These are phyloP conservation scores for Sphagnum contortum DNA, from an alignment of 225 moss, liverwort and hornwort genomes.

Conservation along the genomic window DNA sequence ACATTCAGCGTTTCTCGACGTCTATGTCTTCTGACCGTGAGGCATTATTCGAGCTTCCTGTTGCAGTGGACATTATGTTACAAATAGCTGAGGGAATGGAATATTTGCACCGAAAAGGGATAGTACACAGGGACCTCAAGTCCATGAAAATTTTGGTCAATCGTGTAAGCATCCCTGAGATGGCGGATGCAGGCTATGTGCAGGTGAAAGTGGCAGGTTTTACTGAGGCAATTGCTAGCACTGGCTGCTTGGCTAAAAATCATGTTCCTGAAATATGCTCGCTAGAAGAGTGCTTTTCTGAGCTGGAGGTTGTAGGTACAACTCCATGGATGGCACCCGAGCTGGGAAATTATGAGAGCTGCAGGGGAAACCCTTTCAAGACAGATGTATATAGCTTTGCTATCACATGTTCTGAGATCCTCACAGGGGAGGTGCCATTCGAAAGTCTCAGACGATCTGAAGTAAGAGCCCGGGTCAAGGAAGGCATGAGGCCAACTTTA, in stretches of 20 bases:
- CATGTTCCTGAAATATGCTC: neutral
- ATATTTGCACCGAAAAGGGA: neutral
- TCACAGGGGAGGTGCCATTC: constrained; percentile 2
- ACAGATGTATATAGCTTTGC: constrained; percentile 1
- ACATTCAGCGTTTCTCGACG: too few relatives aligned
- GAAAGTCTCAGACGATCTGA: neutral
- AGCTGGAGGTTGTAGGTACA: neutral
- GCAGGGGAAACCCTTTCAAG: neutral
- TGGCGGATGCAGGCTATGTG: neutral
- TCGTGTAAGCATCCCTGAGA: neutral
- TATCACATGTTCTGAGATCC: constrained; percentile 1
- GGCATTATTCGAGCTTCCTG: too few relatives aligned
- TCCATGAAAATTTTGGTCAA: constrained; percentile 1
- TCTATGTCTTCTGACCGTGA: too few relatives aligned
- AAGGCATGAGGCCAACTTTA: constrained; percentile 2
- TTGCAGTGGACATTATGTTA: too few relatives aligned
- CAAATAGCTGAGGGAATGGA: too few relatives aligned
- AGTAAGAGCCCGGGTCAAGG: neutral
- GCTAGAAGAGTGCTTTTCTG: neutral
- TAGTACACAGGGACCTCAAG: constrained; percentile 8
- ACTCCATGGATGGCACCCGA: constrained; percentile 4
- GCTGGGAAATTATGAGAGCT: neutral
- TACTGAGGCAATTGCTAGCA: neutral
- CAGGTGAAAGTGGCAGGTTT: constrained; percentile 3
- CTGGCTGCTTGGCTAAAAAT: too few relatives aligned